Evolutionary conservation across 768 basidiomycete genomes (phyloP), one percentile per base, ranked within the genome.

Genomic region (Boletus huronensis): DNA sequence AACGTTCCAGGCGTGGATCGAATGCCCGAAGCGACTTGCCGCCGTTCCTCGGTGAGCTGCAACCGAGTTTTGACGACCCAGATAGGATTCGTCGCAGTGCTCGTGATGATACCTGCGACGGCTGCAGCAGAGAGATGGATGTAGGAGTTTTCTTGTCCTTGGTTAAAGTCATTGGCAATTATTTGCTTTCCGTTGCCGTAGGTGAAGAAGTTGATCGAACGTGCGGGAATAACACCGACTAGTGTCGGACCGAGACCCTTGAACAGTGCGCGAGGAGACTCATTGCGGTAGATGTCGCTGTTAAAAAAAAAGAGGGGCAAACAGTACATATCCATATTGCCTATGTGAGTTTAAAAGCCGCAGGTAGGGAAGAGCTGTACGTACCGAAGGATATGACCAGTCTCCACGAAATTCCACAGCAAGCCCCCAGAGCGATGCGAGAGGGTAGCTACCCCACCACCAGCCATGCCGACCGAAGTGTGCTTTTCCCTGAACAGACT

Each of bases 61-160:
- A 99, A 64, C 7, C 96, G 86, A 41, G 97, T 99, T 72, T 98
- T 99, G 57, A 99, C 93, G 44, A 99, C 97, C 97, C 97, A 99
- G 25, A 99, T 96, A 0, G 97, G 97, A 70, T 99, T 99, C 21
- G 97, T 98, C 11, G 84, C 92, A 0, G 92, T 87, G 5, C 94
- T 83, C 0, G 97, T 99, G 31, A 79, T 76, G 59, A 98, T 75
- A 0, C 96, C 95, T 1, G 96, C 96, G 10, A 85, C 66, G 0
- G 91, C 88, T 1, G 95, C 97, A 0, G 96, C 90, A 1, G 77
- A 57, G 23, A 98, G 84, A 69, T 98, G 95, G 0, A 99, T 87
- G 58, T 79, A 83, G 0, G 88, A 78, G 70, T 90, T 95, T 71
- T 98, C 93, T 57, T 82, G 63, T 25, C 93, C 78, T 0, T 69